Conservation (phyloP, 768 basidiomycete species). For the Lactarius hengduanensis region DNA sequence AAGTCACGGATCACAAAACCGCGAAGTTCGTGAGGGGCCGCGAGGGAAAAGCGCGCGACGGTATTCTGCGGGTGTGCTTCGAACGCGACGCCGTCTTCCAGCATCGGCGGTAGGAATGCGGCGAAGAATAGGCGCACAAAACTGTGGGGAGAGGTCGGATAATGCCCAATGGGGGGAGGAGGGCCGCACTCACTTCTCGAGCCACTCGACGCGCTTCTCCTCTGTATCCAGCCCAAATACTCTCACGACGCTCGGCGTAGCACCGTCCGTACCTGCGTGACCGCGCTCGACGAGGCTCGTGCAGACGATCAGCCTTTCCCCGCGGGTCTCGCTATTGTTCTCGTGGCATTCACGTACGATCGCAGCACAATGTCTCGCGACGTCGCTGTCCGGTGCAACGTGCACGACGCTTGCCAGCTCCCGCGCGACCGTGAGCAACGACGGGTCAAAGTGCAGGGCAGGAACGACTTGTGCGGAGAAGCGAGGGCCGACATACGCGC, state of each 20-base stretch:
- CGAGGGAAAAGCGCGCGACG: conserved; percentile 50
- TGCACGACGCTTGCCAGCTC: conserved; percentile 57
- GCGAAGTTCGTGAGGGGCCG: conserved; percentile 45
- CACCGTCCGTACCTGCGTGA: conserved; percentile 46
- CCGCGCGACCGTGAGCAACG: conserved; percentile 52
- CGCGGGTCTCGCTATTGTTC: conserved; percentile 43
- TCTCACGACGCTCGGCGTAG: conserved; percentile 49
- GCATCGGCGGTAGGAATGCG: conserved; percentile 55
- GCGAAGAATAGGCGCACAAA: conserved; percentile 50
- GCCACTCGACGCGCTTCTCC: conserved; percentile 49
- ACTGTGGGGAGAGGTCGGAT: conserved; percentile 31
- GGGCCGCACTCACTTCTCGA: conserved; percentile 41
- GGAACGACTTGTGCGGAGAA: conserved; percentile 56
- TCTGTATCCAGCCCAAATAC: conserved; percentile 52
- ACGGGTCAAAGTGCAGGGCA: conserved; percentile 45
- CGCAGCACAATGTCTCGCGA: conserved; percentile 53
- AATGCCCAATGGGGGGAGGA: too few species aligned
- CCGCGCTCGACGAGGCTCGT: conserved; percentile 56
- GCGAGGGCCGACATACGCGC: conserved; percentile 54
- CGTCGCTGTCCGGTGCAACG: conserved; percentile 45
- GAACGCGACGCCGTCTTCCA: conserved; percentile 56
- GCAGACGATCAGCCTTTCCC: conserved; percentile 55
- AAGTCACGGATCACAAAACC: conserved; percentile 61
- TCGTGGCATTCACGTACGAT: conserved; percentile 50
- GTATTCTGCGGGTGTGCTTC: conserved; percentile 63